Evolutionary conservation across 192 early-diverging fungal genomes (phyloP).

Genomic region (Umbelopsis isabellina): DNA sequence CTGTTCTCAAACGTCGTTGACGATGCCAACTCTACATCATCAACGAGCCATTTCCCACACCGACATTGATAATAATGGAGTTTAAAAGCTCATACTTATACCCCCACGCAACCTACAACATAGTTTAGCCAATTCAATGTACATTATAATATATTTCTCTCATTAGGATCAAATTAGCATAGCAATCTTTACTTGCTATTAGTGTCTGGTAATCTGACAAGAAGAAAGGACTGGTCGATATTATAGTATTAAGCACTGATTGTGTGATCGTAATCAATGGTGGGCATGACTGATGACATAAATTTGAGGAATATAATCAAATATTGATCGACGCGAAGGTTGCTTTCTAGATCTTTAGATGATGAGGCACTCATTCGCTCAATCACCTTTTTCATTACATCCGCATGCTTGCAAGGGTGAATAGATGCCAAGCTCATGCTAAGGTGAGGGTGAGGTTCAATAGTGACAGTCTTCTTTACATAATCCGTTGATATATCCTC

Average conservation of each 20-base stretch:
- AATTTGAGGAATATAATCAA: slow-evolving; percentile 97
- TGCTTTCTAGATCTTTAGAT: slow-evolving; percentile 57
- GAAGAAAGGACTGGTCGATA: neutral
- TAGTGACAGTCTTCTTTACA: slow-evolving; percentile 98
- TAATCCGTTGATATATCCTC: slow-evolving; percentile 99
- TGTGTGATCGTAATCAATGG: slow-evolving; percentile 98
- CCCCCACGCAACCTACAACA: too few species aligned
- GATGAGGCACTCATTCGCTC: slow-evolving; percentile 73
- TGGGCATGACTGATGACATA: slow-evolving; percentile 94
- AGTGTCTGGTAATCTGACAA: too few species aligned
- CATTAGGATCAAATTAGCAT: too few species aligned
- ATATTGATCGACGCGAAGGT: slow-evolving; percentile 91
- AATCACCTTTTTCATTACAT: slow-evolving; percentile 96
- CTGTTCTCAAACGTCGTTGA: neutral
- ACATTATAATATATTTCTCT: too few species aligned
- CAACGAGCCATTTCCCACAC: neutral
- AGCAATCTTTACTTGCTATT: neutral
- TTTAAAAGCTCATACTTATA: too few species aligned
- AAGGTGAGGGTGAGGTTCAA: slow-evolving; percentile 94
- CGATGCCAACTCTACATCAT: neutral
- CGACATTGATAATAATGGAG: neutral
- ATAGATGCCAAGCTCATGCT: slow-evolving; percentile 88
- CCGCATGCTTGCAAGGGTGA: slow-evolving; percentile 98
- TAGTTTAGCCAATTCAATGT: too few species aligned
- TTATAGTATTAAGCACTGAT: slow-evolving; percentile 64